These are phyloP conservation scores for Lasiodiplodia citricola DNA, from an alignment of 2,329 filamentous ascomycete species.

Conservation along the genomic window DNA sequence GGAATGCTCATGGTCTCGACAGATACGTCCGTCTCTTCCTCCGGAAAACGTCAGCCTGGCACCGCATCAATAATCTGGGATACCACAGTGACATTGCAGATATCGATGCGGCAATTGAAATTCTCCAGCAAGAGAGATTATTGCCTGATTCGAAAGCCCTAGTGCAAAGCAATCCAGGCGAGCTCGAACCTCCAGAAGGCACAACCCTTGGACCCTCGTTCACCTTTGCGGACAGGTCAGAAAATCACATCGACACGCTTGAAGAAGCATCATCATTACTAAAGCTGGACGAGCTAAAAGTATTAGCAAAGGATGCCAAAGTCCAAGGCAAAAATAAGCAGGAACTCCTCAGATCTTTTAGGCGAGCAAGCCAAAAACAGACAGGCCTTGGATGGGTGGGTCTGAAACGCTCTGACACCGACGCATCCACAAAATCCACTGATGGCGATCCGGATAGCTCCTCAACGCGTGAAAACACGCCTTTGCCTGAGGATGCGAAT, in stretches of 20 bases:
- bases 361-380: constrained; percentile 76
- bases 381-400: constrained; percentile 73
- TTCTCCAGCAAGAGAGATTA: constrained; percentile 63
- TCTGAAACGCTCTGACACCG: constrained; percentile 67
- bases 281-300: constrained; percentile 85
- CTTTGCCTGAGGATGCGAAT: constrained; percentile 54
- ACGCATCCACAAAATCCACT: constrained; percentile 58
- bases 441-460: constrained; percentile 34
- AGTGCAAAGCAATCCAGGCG: constrained; percentile 51
- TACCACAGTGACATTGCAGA: constrained; percentile 86
- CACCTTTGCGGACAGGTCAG: constrained; percentile 79
- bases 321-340: constrained; percentile 86
- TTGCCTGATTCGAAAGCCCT: constrained; percentile 58
- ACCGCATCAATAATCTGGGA: constrained; percentile 75
- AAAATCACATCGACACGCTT: constrained; percentile 73
- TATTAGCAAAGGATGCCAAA: constrained; percentile 82
- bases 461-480: constrained; percentile 42
- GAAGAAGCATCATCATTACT: constrained; percentile 84
- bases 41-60: constrained; percentile 90
- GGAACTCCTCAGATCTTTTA: constrained; percentile 76
- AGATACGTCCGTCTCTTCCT: constrained; percentile 93
- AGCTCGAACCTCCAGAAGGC: constrained; percentile 54
- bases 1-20: constrained; percentile 10
- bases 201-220: constrained; percentile 63
- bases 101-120: constrained; percentile 67